Evolutionary conservation across 2,329 filamentous ascomycete species (phyloP), one percentile per base, ranked within the genome.

Genomic region (Hymenoscyphus albidus): DNA sequence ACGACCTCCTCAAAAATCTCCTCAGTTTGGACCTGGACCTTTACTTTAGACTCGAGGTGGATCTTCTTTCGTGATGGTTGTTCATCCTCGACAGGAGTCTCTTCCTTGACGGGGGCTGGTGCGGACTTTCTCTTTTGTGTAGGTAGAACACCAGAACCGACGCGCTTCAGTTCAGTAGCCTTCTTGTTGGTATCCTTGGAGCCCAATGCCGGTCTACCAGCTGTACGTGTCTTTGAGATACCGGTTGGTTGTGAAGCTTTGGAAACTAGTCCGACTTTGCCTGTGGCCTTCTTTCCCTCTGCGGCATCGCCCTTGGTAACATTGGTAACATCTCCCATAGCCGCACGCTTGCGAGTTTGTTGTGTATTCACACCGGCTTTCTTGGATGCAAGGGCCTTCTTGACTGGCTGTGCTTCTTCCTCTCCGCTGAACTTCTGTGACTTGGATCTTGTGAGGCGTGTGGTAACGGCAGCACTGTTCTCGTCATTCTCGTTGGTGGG

Each of bases 401-500:
- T 86, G 73, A 58, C 87, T 31, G 81, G 78, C 62, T 80, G 78
- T 62, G 89, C 89, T n/a, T 22, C 58, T 71, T 89, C 88, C 71
- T 74, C 81, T n/a, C 60, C 64, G 56, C 16, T 83, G 67, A 85
- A 83, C 58, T 90, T 89, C 65, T 92, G 92, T 61, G 93, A 88
- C 81, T 98, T 97, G 71, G 95, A 93, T 80, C 95, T 88, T 73
- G 95, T 98, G 77, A 97, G 82, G 80, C 93, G 92, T 80, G 90
- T 92, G 67, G 90, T 88, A 65, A 82, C 79, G 65, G 78, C 78
- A 27, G 72, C 80, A 69, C 79, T 85, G 77, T 97, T 96, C 82
- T 97, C 95, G 77, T 97, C 94, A 77, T 97, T 97, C 82, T 97
- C 93, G 78, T 96, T 95, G 70, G 89, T 90, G 74, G 89, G 85